These are phyloP conservation scores for Mycena latifolia DNA, from an alignment of 768 basidiomycete species.

Conservation along the genomic window DNA sequence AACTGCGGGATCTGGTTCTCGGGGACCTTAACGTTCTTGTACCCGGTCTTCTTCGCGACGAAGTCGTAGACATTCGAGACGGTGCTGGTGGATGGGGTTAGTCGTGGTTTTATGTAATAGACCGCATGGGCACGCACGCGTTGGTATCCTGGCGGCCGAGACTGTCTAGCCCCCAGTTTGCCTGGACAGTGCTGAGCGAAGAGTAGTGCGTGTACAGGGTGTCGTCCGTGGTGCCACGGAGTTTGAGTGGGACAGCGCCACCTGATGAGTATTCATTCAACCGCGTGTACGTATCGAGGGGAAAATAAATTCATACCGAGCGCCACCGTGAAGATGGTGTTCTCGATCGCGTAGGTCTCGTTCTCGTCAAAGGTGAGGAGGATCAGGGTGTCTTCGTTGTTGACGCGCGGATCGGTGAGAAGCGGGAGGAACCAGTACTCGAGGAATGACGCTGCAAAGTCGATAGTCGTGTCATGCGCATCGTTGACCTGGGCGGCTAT, in stretches of 20 bases:
- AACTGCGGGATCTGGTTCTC: conserved; percentile 4
- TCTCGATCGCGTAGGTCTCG: conserved; percentile 54
- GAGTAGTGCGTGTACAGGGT: conserved; percentile 76
- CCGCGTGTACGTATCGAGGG: neutral
- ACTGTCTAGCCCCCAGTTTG: conserved; percentile 72
- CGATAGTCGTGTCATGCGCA: conserved; percentile 70
- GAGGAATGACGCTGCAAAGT: conserved; percentile 45
- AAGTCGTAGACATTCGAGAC: conserved; percentile 62
- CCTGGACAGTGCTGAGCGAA: conserved; percentile 64
- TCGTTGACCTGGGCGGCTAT: conserved; percentile 51
- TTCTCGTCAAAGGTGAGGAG: conserved; percentile 76
- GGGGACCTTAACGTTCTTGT: conserved; percentile 42
- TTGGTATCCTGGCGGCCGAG: conserved; percentile 72
- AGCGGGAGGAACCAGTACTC: neutral
- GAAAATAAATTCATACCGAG: conserved; percentile 33
- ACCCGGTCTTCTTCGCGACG: conserved; percentile 61
- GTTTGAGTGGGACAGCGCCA: conserved; percentile 54
- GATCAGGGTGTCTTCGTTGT: conserved; percentile 57
- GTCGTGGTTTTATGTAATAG: neutral
- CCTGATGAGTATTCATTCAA: neutral
- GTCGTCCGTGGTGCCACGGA: conserved; percentile 60
- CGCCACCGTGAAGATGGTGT: conserved; percentile 59
- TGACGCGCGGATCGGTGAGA: neutral
- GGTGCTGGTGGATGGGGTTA: neutral
- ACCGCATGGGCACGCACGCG: conserved; percentile 40